Evolutionary conservation across 164 flowering plant genomes (phyloP), one percentile per base, ranked within the genome.

Genomic region (Aristolochia fimbriata): DNA sequence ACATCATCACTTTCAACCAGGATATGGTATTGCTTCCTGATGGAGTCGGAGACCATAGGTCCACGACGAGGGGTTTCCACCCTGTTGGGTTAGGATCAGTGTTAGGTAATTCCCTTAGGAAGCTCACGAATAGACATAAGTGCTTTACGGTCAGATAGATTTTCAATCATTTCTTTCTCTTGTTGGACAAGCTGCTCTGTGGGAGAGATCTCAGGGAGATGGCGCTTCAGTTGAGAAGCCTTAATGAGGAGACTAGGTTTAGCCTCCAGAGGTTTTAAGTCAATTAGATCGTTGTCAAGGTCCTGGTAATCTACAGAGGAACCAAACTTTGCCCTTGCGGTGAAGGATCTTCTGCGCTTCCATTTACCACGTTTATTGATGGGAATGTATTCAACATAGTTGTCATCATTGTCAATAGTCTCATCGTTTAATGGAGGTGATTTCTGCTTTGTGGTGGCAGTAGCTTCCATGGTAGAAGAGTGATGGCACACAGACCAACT

Each of bases 121-220:
- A 92, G 64, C 61, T 92, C 96, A 2, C 91, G 85, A 17, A 92
- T 96, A 0, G 98, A 89, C 93, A 85, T 83, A 0, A 89, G 76
- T 3, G 89, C 78, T 55, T 86, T 89, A 25, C 84, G 70, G 59
- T 89, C 93, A 0, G 98, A 85, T 31, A 92, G 70, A 68, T 92
- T 74, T 65, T 89, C 98, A 15, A 92, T 84, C 96, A 92, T 89
- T 70, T 92, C 98, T 62, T 85, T 88, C 68, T 92, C 98, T 59
- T 87, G 91, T 52, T 71, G 81, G 10, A 92, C 83, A 20, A 83
- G 65, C 61, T 87, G 94, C 69, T 92, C 86, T 0, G 88, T 71
- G 14, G 81, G 82, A 47, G 70, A 85, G 6, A 87, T 62, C 72
- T 92, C 94, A 0, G 98, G 96, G 4, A 77, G 78, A n/a, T 84